Evolutionary conservation across 345 rosid genomes (phyloP).

Genomic region (Eucalyptus pumila): DNA sequence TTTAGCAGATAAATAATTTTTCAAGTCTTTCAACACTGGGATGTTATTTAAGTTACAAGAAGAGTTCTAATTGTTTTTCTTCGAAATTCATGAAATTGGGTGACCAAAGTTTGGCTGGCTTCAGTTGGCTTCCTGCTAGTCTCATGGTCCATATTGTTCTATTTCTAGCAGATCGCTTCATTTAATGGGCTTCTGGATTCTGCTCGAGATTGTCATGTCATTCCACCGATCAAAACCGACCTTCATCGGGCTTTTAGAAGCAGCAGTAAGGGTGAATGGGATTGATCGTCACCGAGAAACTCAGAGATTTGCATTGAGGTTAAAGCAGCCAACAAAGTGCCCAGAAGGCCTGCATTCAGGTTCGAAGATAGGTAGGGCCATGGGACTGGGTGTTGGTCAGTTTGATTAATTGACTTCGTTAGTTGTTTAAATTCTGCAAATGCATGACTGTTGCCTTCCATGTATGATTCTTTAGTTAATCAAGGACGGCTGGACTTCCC

Average conservation of each 20-base stretch:
- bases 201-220: slow-evolving; percentile 90
- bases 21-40: background rate
- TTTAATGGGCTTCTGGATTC: slow-evolving; percentile 73
- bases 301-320: slow-evolving; percentile 56
- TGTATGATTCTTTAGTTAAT: background rate
- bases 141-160: background rate
- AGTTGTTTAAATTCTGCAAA: background rate
- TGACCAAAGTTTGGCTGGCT: background rate
- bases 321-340: slow-evolving; percentile 28
- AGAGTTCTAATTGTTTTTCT: background rate
- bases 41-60: background rate
- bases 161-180: slow-evolving; percentile 51
- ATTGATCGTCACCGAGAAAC: slow-evolving; percentile 91
- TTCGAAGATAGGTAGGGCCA: slow-evolving; percentile 50
- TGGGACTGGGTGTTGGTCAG: background rate
- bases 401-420: background rate
- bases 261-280: slow-evolving; percentile 84
- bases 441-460: background rate
- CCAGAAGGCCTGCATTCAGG: slow-evolving; percentile 44
- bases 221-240: slow-evolving; percentile 82
- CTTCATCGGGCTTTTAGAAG: slow-evolving; percentile 68
- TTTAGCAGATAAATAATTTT: background rate
- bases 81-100: background rate
- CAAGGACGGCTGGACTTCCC: background rate
- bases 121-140: background rate